Evolutionary conservation across 352 stramenopile genomes (phyloP), one percentile per base, ranked within the genome.

Genomic region (Globisporangium paddicum): DNA sequence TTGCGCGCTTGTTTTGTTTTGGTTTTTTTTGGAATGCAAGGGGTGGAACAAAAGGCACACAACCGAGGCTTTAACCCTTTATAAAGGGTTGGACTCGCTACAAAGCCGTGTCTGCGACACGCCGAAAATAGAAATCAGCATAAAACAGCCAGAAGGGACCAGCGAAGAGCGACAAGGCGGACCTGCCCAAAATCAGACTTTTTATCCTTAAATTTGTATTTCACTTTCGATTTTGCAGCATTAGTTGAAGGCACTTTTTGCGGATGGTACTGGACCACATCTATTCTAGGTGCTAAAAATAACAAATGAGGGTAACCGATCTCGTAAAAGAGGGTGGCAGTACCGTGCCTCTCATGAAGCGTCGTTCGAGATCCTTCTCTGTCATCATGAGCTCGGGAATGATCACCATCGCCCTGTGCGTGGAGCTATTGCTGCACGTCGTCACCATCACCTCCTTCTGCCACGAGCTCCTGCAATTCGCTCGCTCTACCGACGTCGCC

Each of bases 1-100:
- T n/a, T n/a, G 40, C 16, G 38, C 35, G 25, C 54, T 28, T n/a
- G 25, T 58, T 64, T 18, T 47, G 25, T 5, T 11, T 46, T 35
- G 21, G 2, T 11, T 19, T 10, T 47, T 3, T 19, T 55, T 21
- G 14, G 30, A 6, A 32, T 35, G 34, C 34, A 41, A 54, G 55
- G n/a, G 47, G 47, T 38, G 19, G 55, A 62, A 49, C n/a, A 54
- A 62, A n/a, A 37, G 16, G 37, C 25, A 42, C 19, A 19, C 28
- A 62, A 41, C 32, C 13, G 45, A 4, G 45, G 32, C 44, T 55
- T 48, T 44, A 61, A 38, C 44, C 23, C 55, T 11, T 55, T 47
- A 23, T 38, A 61, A 32, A 4, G 55, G 32, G 55, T 55, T 62
- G 34, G 55, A 62, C 55, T 62, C 55, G 14, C 1, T 37, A 2